Base-by-base conservation (phyloP, 345 rosid genomes). In the Syzygium oleosum region DNA sequence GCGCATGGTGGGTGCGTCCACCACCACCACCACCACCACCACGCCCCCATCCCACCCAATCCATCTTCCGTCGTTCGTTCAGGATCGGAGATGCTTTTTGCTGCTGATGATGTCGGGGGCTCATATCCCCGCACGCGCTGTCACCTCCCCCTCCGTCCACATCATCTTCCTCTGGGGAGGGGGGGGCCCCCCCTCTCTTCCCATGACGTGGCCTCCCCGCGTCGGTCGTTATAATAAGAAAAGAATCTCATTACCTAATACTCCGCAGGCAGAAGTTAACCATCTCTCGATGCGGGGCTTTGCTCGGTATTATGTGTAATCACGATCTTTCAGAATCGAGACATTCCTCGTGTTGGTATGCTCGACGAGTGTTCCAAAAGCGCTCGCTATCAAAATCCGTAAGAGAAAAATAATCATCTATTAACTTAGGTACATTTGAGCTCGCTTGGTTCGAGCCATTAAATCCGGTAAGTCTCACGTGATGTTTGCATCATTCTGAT, bases 371-470 rank as follows among this genome's bases (percentile, higher is more conserved):
- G 68, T 15, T 59, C 31, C n/a, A 2, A 27, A 31, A 27, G 3
- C 31, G 31, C 31, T 59, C 68, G 2, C 68, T 12, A 5, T 9
- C 25, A 21, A 21, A 55, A 55, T 3, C 23, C 9, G 4, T 7
- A 6, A 7, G 23, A 54, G 23, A 19, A 19, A 19, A 19, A 54
- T 1, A 31, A 31, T n/a, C 4, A 7, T 29, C 9, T 29, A 29
- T 14, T 29, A 4, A 15, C 21, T 63, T 14, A 43, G 43, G 19
- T 31, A 16, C 9, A 4, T 34, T 3, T 5, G 14, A 73, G 14
- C 14, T 34, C 21, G 9, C 11, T 34, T 25, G 1, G 7, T 17
- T 65, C 9, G 0, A 0, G 5, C 19, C 46, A 2, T 68, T 31
- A 16, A 17, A 34, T 17, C 22, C 34, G 9, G 4, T 2, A 12